phyloP scores from a whole-genome alignment of 345 rosid genomes.

The Brassica incana region DNA sequence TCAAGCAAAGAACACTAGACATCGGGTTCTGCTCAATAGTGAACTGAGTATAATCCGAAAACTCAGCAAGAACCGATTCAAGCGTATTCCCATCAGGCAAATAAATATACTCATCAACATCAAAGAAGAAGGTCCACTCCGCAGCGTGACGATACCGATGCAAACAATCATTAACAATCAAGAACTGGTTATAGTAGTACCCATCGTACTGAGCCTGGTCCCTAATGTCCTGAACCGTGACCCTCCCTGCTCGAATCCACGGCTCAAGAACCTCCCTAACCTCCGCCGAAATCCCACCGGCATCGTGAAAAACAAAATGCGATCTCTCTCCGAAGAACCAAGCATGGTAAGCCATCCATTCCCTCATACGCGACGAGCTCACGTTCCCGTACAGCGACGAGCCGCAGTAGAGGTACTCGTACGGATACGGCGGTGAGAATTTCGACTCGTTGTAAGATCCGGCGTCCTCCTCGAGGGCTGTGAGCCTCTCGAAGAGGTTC shows the following conservation, averaged over 20 bases:
- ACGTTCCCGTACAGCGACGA: slow-evolving; percentile 79
- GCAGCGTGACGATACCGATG: slow-evolving; percentile 67
- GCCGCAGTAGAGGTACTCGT: slow-evolving; percentile 83
- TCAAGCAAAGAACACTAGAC: slow-evolving; percentile 76
- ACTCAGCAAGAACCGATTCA: slow-evolving; percentile 57
- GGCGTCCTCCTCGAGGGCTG: slow-evolving; percentile 58
- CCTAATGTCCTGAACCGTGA: slow-evolving; percentile 69
- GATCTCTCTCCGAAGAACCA: slow-evolving; percentile 82
- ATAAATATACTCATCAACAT: slow-evolving; percentile 85
- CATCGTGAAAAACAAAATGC: slow-evolving; percentile 87
- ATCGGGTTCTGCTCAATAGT: slow-evolving; percentile 92
- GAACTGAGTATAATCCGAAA: slow-evolving; percentile 69
- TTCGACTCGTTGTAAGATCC: slow-evolving; percentile 57
- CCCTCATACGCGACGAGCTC: slow-evolving; percentile 65
- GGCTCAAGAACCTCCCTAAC: slow-evolving; percentile 69
- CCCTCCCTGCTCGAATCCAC: slow-evolving; percentile 77
- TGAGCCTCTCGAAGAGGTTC: slow-evolving; percentile 54
- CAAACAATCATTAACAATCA: slow-evolving; percentile 84
- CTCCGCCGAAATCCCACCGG: slow-evolving; percentile 67
- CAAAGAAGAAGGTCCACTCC: slow-evolving; percentile 85
- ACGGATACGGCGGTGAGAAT: slow-evolving; percentile 55
- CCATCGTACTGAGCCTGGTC: slow-evolving; percentile 71
- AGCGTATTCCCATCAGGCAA: slow-evolving; percentile 55
- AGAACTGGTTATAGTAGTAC: slow-evolving; percentile 81
- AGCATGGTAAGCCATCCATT: slow-evolving; percentile 93